Percentiles rank a stretch among this genome's conserved stretches.
phyloP scores from a whole-genome alignment of 129 eudicot genomes.

The Tagetes erecta region DNA sequence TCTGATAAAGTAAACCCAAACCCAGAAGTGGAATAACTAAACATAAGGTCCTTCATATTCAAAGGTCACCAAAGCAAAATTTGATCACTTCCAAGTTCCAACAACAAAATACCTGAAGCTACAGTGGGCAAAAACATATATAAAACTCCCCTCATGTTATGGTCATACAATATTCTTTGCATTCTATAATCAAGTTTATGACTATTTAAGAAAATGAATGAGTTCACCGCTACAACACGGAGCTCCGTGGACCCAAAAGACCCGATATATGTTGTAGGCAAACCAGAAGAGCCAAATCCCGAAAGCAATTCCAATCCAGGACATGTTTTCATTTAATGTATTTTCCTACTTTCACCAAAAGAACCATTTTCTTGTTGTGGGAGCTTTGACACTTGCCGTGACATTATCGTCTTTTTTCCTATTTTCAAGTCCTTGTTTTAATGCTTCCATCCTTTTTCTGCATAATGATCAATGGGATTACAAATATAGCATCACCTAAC shows the following conservation, averaged over 20 bases:
- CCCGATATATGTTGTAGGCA: not conserved
- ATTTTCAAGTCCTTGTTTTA: slow-evolving; percentile 83
- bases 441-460: slow-evolving; percentile 84
- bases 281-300: slow-evolving; percentile 7
- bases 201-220: not conserved
- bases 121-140: not conserved
- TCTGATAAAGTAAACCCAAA: not conserved
- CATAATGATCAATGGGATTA: not conserved
- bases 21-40: not conserved
- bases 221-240: slow-evolving; percentile 4
- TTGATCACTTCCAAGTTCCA: not conserved
- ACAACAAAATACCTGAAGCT: not conserved
- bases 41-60: not conserved
- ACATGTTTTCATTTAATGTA: slow-evolving; percentile 16
- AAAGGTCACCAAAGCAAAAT: slow-evolving; percentile 16
- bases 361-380: slow-evolving; percentile 63
- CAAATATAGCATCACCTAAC: slow-evolving; percentile 1
- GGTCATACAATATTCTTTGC: not conserved
- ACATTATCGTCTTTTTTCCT: slow-evolving; percentile 52
- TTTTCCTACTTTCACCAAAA: slow-evolving; percentile 58
- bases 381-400: slow-evolving; percentile 35
- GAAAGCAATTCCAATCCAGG: not conserved
- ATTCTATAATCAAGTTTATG: not conserved
- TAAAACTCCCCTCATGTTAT: not conserved
- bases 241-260: slow-evolving; percentile 5